Evolutionary conservation across 2,329 filamentous ascomycete genomes (phyloP).

Genomic region (Tolypocladium paradoxum): DNA sequence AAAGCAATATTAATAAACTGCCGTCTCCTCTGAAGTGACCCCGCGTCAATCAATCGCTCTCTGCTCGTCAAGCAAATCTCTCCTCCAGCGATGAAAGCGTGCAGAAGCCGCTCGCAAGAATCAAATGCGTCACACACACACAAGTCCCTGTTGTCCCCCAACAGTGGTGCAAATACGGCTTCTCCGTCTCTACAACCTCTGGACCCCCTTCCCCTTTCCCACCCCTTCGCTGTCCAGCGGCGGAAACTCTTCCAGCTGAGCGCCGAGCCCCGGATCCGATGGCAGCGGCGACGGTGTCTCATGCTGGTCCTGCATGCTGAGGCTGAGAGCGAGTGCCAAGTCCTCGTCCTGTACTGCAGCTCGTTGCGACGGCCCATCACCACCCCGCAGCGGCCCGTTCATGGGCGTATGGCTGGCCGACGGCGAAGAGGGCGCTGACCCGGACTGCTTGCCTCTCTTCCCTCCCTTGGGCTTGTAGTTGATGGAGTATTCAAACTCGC

Average conservation of each 20-base stretch:
- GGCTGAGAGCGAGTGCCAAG: constrained; percentile 46
- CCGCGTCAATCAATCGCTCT: not conserved
- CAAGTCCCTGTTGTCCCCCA: not conserved
- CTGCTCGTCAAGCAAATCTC: not conserved
- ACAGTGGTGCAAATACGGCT: not conserved
- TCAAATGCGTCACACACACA: not conserved
- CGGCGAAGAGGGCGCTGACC: constrained; percentile 20
- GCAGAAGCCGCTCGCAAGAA: not conserved
- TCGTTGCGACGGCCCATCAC: constrained; percentile 8
- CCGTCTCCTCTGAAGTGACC: not conserved
- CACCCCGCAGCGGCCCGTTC: constrained; percentile 10
- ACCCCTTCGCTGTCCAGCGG: constrained; percentile 26
- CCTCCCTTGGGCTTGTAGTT: constrained; percentile 32
- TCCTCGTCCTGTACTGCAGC: constrained; percentile 36
- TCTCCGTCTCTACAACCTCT: constrained; percentile 13
- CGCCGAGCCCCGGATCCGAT: constrained; percentile 4
- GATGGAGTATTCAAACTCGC: constrained; percentile 41
- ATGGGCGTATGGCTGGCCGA: constrained; percentile 25
- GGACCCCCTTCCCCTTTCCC: constrained; percentile 32
- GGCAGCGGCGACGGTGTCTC: constrained; percentile 10
- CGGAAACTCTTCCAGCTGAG: constrained; percentile 27
- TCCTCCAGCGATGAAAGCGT: not conserved
- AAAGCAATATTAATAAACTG: not conserved
- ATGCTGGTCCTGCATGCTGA: constrained; percentile 48
- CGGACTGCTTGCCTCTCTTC: constrained; percentile 28